Percentiles rank a stretch among this genome's conserved stretches.
These are phyloP conservation scores for Bolboschoenoplectus hybrid DNA, from an alignment of 202 grass and related monocot species.

Conservation along the genomic window DNA sequence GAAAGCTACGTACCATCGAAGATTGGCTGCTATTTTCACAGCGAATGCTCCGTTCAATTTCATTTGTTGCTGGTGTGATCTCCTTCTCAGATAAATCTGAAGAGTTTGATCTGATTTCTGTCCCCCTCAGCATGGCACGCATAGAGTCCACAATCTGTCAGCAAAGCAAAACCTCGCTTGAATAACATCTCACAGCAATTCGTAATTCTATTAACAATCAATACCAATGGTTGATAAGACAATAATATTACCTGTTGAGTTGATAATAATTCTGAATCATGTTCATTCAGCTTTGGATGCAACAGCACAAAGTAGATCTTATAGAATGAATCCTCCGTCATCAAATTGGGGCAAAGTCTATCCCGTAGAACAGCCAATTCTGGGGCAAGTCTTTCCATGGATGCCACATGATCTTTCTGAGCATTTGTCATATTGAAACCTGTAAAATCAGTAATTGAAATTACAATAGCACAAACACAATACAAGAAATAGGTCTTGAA, in stretches of 20 bases:
- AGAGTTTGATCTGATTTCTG: slow-evolving; percentile 39
- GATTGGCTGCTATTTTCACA: slow-evolving; percentile 58
- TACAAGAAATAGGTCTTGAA: not conserved
- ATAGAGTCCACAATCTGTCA: slow-evolving; percentile 52
- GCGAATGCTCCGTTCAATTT: slow-evolving; percentile 52
- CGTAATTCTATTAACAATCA: not conserved
- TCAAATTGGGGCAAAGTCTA: slow-evolving; percentile 75
- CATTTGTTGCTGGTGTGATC: slow-evolving; percentile 31
- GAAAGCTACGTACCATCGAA: slow-evolving; percentile 46
- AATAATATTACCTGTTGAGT: slow-evolving; percentile 44
- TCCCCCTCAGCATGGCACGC: slow-evolving; percentile 51
- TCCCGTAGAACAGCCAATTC: slow-evolving; percentile 62
- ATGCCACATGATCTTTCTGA: slow-evolving; percentile 70
- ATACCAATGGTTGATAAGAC: not conserved
- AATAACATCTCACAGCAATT: not conserved
- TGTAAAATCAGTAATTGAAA: slow-evolving; percentile 46
- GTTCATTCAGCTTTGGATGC: slow-evolving; percentile 66
- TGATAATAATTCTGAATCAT: slow-evolving; percentile 66
- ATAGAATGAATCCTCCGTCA: slow-evolving; percentile 80
- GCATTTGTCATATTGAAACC: slow-evolving; percentile 69
- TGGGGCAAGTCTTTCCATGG: slow-evolving; percentile 68
- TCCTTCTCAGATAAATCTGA: slow-evolving; percentile 41
- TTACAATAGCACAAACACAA: slow-evolving; percentile 9
- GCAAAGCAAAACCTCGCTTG: not conserved
- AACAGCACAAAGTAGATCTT: slow-evolving; percentile 91